Evolutionary conservation across 805 yeast species (phyloP).

Genomic region (Wickerhamiella musiphila): DNA sequence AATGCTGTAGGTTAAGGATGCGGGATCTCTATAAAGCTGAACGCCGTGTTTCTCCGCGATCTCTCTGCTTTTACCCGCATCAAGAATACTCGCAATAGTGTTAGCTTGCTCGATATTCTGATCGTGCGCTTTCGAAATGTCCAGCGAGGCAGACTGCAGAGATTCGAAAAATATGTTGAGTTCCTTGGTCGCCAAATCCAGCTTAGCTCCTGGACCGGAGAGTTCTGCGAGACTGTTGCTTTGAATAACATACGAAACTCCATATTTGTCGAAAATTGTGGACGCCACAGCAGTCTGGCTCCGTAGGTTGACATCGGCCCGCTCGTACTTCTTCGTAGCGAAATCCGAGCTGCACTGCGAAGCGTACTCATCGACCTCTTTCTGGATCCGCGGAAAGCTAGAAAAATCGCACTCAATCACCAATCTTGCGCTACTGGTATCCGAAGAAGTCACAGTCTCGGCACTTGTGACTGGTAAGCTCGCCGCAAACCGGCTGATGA

Average conservation of each 20-base stretch:
- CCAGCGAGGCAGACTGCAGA: slow-evolving; percentile 48
- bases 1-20: slow-evolving; percentile 42
- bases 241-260: no score
- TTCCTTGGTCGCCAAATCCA: slow-evolving; percentile 41
- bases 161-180: slow-evolving; percentile 46
- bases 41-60: slow-evolving; percentile 28
- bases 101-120: slow-evolving; percentile 62
- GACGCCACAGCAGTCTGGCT: slow-evolving; percentile 26
- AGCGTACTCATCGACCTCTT: slow-evolving; percentile 3
- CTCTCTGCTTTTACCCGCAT: slow-evolving; percentile 19
- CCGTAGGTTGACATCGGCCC: slow-evolving; percentile 2
- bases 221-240: no score
- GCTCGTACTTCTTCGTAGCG: slow-evolving; percentile 1
- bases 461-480: background rate
- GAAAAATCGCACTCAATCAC: slow-evolving; percentile 9
- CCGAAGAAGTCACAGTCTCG: background rate
- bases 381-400: slow-evolving; percentile 25
- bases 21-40: slow-evolving; percentile 23
- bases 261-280: no score
- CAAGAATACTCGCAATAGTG: slow-evolving; percentile 50
- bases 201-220: slow-evolving; percentile 39
- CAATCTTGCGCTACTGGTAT: background rate
- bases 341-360: background rate
- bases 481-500: slow-evolving; percentile 6
- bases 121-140: slow-evolving; percentile 79